phyloP scores from a whole-genome alignment of 306 rosid species.

The Lagenaria siceraria region DNA sequence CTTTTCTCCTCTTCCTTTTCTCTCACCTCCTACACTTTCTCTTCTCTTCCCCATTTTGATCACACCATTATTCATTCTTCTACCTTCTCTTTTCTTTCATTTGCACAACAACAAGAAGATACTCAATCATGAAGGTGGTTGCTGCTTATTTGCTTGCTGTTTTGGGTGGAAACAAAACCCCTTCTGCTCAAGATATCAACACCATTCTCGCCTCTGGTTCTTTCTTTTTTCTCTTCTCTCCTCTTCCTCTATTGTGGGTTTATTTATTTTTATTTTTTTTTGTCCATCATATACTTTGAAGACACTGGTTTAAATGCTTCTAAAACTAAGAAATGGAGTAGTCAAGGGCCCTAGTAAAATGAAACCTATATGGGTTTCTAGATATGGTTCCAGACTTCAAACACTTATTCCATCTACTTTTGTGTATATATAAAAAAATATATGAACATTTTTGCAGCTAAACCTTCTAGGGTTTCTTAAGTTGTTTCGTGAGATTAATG shows the following conservation, averaged over 20 bases:
- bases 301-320: background rate
- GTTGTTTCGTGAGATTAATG: too few relatives aligned
- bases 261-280: too few relatives aligned
- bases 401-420: too few relatives aligned
- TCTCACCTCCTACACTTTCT: too few relatives aligned
- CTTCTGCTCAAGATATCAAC: constrained; percentile 19
- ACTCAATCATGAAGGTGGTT: constrained; percentile 11
- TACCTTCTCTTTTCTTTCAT: background rate
- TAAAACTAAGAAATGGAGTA: background rate
- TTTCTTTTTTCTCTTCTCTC: background rate
- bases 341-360: too few relatives aligned
- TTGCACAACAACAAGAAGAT: background rate
- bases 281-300: background rate
- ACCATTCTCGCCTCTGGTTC: constrained; percentile 28
- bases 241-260: background rate
- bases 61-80: too few relatives aligned
- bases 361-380: too few relatives aligned
- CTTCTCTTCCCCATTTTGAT: background rate
- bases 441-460: background rate
- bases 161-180: constrained; percentile 31
- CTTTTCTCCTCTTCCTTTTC: too few relatives aligned
- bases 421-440: too few relatives aligned
- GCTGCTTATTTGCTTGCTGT: constrained; percentile 33
- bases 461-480: too few relatives aligned
- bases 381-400: background rate